Base-by-base conservation (phyloP, 2,329 filamentous ascomycete species). In the Colletotrichum zoysiae region DNA sequence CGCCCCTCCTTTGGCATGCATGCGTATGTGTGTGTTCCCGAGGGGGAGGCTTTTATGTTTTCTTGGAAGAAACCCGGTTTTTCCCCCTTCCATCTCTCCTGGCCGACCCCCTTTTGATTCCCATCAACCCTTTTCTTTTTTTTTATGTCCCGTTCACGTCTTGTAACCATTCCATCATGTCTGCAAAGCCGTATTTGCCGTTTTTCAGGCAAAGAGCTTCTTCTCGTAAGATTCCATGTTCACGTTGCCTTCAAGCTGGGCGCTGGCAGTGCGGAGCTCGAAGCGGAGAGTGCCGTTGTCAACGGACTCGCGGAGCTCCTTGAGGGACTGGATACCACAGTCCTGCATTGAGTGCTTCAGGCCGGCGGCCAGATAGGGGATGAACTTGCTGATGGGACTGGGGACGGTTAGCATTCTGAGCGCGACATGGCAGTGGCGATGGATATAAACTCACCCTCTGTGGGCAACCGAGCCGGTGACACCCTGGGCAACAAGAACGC, bases 211-310 rank as follows among this genome's bases (percentile, higher is more conserved):
- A 85, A 97, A 99, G 76, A 99, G 92, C 90, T 98, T 99, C 93
- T 99, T 99, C 88, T 98, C 96, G 82, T 97, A 98, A 81, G 94
- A 95, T 87, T 98, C 95, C 88, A 99, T 95, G 86, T 98, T 97
- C 74, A 99, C 95, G 81, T 95, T 96, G 75, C 96, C 96, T 87
- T 99, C 96, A 71, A 97, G 89, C 89, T 97, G 95, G 62, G 96
- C 96, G 83, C 95, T 97, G 72, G 95, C 93, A 73, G 95, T 98
- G 78, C 96, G 89, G 79, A 98, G 88, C 87, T 99, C 96, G 81
- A 99, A 99, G 78, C 96, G 91, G 67, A 98, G 91, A 61, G 85
- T 89, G 73, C 95, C 94, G 42, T 90, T 87, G 76, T 86, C 84
- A 38, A 97, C 95, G 76, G 89, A 89, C 74, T 92, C 84, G 81